phyloP scores from a whole-genome alignment of 2,329 filamentous ascomycete genomes.

The Karstenula rhodostoma region DNA sequence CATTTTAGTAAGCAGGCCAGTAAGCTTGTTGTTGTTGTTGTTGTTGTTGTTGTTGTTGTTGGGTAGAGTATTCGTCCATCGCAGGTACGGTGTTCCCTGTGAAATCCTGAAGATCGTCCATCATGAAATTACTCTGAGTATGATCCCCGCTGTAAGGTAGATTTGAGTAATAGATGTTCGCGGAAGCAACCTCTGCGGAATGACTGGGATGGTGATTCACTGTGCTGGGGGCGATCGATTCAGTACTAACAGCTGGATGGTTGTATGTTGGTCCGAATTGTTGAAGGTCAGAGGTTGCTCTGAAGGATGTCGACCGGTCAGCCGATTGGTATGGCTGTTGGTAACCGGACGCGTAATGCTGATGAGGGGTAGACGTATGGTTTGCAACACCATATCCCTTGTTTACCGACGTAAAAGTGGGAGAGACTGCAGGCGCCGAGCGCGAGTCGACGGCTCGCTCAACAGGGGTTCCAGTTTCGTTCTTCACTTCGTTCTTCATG shows the following conservation, averaged over 20 bases:
- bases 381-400: not conserved
- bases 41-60: no score
- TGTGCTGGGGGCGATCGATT: not conserved
- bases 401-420: not conserved
- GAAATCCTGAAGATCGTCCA: not conserved
- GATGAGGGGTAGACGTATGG: not conserved
- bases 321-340: not conserved
- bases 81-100: not conserved
- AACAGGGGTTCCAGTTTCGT: slow-evolving; percentile 64
- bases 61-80: not conserved
- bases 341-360: not conserved
- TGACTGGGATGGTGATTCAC: not conserved
- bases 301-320: not conserved
- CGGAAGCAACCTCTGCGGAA: not conserved
- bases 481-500: slow-evolving; percentile 47
- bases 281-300: not conserved
- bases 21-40: no score
- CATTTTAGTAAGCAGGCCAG: not conserved
- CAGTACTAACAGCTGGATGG: not conserved
- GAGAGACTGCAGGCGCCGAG: slow-evolving; percentile 55
- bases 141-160: not conserved
- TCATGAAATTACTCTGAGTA: not conserved
- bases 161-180: not conserved
- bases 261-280: not conserved
- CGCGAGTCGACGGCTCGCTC: slow-evolving; percentile 64